Conservation (phyloP, 176 grass and related monocot genomes). For the bread wheat (Triticum aestivum) region IWGSC_CS_RefSeq_v2.1 NC_057804.1:435072903-435073402, state of each 20-base stretch:
- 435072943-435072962: conserved; percentile 22
- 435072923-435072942: not conserved
- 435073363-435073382: conserved; percentile 29
- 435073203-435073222: conserved; percentile 70
- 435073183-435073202: conserved; percentile 61
- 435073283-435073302: conserved; percentile 59
- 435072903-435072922: not conserved
- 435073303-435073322: conserved; percentile 53
- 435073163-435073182: conserved; percentile 74
- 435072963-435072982: conserved; percentile 15
- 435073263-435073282: conserved; percentile 63
- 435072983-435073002: conserved; percentile 59
- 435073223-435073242: conserved; percentile 61
- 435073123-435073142: conserved; percentile 67
- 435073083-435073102: conserved; percentile 71
- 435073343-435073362: conserved; percentile 62
- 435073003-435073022: conserved; percentile 46
- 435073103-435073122: conserved; percentile 66
- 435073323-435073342: conserved; percentile 58
- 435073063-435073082: conserved; percentile 77
- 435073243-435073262: conserved; percentile 57
- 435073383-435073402: conserved; percentile 44
- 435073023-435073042: conserved; percentile 55
- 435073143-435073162: conserved; percentile 72
- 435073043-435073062: conserved; percentile 70